Base-by-base conservation (phyloP, 2,329 filamentous ascomycete species). In the Sporothrix brunneoviolacea region DNA sequence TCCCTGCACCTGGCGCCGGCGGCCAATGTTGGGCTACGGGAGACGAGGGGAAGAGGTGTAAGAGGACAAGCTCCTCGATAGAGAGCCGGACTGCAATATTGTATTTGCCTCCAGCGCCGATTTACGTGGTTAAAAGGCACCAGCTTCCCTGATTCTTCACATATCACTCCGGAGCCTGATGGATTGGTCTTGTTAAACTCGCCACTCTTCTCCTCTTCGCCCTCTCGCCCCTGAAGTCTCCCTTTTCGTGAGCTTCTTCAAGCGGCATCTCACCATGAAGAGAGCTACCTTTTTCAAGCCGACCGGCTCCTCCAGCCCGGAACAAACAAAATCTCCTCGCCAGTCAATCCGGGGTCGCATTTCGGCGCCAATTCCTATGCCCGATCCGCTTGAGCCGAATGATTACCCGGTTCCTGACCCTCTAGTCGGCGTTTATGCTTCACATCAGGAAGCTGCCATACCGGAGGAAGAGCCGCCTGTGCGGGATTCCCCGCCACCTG, bases 321-420 rank as follows among this genome's bases (percentile, higher is more conserved):
- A 67, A 56, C 68, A 33, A 18, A 12, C 65, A 49, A 71, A 70
- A 57, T 62, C 68, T 35, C 65, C 64, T 51, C 65, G 70, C 57
- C 63, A 65, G 50, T 73, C 74, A 30, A 75, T 83, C 54, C 75
- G 80, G 35, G 79, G 79, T 54, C 77, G 74, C 57, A 83, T 83
- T 54, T 83, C 79, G 27, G 73, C 71, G 7, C 81, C 81, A 13
- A 83, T 83, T 42, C 79, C 79, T 2, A 75, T 83, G 19, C 62
- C 68, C 16, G 67, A 64, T 50, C 60, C 68, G 8, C 56, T 69
- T 36, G 75, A 30, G 5, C 4, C 30, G 6, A 12, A 16, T 9
- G 37, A 39, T 1, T 12, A 45, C n/a, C 38, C 43, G 24, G 24
- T 10, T 10, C 5, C 24, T 10, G 6, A 28, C 10, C 24, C 24